These are phyloP conservation scores for Psidium guajava DNA, from an alignment of 345 rosid genomes.

Conservation along the genomic window DNA sequence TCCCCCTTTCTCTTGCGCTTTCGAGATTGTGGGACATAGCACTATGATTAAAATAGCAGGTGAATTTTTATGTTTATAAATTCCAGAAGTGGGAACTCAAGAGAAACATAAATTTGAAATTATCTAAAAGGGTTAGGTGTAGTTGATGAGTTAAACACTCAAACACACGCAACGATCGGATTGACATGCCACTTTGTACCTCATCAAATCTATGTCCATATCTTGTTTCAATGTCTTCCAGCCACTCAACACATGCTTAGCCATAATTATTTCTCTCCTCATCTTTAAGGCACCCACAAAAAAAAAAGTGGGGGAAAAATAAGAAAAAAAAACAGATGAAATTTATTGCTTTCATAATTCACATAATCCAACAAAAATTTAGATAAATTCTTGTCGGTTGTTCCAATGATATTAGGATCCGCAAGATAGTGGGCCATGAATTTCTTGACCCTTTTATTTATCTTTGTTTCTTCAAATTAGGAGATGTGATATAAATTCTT, in stretches of 20 bases:
- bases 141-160: background rate
- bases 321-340: background rate
- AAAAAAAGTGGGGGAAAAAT: background rate
- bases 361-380: background rate
- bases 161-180: background rate
- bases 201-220: background rate
- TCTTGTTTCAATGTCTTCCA: background rate
- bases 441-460: background rate
- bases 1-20: background rate
- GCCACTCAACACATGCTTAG: background rate
- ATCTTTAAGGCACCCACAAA: background rate
- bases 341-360: background rate
- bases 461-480: background rate
- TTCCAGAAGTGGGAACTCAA: background rate
- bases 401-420: background rate
- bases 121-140: background rate
- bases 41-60: background rate
- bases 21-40: background rate
- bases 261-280: background rate
- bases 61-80: background rate
- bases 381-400: background rate
- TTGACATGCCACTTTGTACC: background rate
- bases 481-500: background rate
- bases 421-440: background rate
- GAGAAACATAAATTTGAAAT: background rate